phyloP scores from a whole-genome alignment of 78 protist genomes.

The Dictyostelium discoideum region DNA sequence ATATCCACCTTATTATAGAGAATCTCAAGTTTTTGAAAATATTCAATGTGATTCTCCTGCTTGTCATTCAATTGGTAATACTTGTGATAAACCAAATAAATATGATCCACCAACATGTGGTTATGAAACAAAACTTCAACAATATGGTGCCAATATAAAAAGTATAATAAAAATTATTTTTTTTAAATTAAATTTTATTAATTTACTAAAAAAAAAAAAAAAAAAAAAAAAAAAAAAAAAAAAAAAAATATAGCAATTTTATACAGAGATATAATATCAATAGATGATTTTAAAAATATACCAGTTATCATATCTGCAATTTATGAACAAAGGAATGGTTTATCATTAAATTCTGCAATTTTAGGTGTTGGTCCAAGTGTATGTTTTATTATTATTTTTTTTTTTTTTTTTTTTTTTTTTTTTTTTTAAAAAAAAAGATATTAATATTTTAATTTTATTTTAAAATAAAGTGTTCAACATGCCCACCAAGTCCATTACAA shows the following conservation, averaged over 20 bases:
- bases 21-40: constrained; percentile 18
- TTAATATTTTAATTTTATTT: neutral
- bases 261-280: constrained; percentile 40
- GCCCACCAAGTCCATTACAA: constrained; percentile 63
- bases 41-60: constrained; percentile 61
- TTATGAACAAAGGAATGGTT: constrained; percentile 42
- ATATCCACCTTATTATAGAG: constrained; percentile 55
- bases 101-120: constrained; percentile 57
- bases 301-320: constrained; percentile 46
- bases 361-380: constrained; percentile 79
- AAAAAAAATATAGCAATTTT: neutral
- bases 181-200: too few relatives aligned
- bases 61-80: constrained; percentile 51
- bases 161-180: neutral
- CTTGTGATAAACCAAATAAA: constrained; percentile 60
- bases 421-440: neutral
- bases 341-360: neutral
- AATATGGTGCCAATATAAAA: constrained; percentile 53
- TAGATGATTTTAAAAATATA: constrained; percentile 74
- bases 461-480: constrained; percentile 37
- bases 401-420: too few relatives aligned
- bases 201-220: neutral
- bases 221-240: neutral
- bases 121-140: constrained; percentile 4
- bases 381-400: neutral